These are phyloP conservation scores for Oxytropis ochrocephala DNA, from an alignment of 306 rosid genomes.

Conservation along the genomic window DNA sequence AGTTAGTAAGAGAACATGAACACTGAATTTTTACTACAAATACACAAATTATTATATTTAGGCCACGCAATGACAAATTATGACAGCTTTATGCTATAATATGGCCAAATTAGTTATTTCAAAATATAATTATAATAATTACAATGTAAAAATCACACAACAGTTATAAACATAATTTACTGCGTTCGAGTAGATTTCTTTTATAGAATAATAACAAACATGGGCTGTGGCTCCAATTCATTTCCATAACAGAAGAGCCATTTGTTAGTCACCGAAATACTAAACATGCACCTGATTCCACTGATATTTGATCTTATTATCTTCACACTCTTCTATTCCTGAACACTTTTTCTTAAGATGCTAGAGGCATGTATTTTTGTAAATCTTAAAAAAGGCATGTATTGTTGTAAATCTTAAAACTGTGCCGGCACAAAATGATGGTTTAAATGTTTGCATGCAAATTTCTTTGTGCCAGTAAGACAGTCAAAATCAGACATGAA, in stretches of 20 bases:
- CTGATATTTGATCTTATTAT: not conserved
- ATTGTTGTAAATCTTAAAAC: not conserved
- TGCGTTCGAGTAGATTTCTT: not conserved
- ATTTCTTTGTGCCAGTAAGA: not conserved
- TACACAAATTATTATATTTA: not conserved
- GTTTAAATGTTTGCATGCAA: not conserved
- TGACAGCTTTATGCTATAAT: not conserved
- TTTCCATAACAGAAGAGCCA: conserved; percentile 3
- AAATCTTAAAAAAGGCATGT: not conserved
- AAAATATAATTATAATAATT: not conserved
- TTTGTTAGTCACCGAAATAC: not conserved
- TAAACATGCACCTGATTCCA: not conserved
- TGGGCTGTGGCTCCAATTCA: not conserved
- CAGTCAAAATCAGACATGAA: not conserved
- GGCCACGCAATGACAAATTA: not conserved
- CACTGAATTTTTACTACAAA: not conserved
- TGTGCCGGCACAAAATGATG: not conserved
- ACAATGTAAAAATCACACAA: not conserved
- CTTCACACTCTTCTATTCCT: not conserved
- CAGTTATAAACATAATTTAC: not conserved
- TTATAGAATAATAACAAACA: not conserved
- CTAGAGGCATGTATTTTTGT: not conserved
- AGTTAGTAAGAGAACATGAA: not conserved
- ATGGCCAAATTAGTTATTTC: not conserved
- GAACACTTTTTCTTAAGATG: not conserved